Evolutionary conservation across 441 rosid species (phyloP).

Genomic region (Dalechampia spathulata): DNA sequence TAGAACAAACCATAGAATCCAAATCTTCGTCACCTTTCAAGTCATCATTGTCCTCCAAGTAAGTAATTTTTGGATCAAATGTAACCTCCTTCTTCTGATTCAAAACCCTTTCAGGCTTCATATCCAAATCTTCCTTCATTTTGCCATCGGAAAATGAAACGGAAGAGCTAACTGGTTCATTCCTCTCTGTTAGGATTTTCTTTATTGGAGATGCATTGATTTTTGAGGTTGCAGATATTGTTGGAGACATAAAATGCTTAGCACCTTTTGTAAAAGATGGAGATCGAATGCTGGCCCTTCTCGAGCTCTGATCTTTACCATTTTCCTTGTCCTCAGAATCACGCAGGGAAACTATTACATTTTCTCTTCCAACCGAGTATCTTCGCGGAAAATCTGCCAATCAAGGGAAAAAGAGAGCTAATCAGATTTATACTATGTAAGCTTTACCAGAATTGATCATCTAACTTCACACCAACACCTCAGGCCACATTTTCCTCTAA

Average conservation of each 20-base stretch:
- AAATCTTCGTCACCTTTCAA: conserved; percentile 13
- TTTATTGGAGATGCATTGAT: no score
- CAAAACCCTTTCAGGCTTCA: conserved; percentile 19
- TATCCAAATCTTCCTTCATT: conserved; percentile 14
- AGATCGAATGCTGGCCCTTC: no score
- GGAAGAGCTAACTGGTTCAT: conserved; percentile 35
- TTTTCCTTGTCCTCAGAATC: conserved; percentile 65
- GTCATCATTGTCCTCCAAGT: conserved; percentile 20
- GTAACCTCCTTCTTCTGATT: conserved; percentile 34
- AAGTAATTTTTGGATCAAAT: conserved; percentile 31
- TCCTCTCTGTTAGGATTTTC: conserved; percentile 61
- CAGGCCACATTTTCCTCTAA: no score
- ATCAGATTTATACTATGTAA: no score
- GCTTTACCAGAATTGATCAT: no score
- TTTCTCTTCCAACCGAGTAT: conserved; percentile 37
- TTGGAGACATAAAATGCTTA: no score
- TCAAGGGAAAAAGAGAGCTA: neutral
- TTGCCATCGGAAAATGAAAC: conserved; percentile 29
- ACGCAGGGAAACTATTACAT: conserved; percentile 16
- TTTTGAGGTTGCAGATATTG: no score
- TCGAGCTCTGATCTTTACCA: conserved; percentile 28
- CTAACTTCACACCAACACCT: no score
- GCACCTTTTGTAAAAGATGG: no score
- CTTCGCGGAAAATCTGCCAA: conserved; percentile 39
- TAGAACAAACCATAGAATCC: conserved; percentile 10